Evolutionary conservation across 2,329 filamentous ascomycete species (phyloP).

Genomic region (Diaporthe caulivora): DNA sequence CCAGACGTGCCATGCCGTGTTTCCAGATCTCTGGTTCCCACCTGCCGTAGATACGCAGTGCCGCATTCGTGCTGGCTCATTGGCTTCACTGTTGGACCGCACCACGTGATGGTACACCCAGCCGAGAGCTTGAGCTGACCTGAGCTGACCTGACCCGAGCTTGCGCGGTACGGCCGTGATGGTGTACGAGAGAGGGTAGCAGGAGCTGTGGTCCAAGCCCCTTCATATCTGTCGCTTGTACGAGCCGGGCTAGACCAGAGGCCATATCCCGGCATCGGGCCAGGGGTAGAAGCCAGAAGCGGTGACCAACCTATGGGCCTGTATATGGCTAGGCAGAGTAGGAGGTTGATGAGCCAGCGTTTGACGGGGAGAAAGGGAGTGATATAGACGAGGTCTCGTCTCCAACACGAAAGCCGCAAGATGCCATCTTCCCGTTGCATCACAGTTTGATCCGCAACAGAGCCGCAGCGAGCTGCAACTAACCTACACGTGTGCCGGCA

Average conservation of each 20-base stretch:
- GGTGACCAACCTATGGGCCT: slow-evolving; percentile 1
- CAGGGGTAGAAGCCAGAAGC: slow-evolving; percentile 16
- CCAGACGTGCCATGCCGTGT: neutral
- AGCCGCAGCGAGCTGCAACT: neutral
- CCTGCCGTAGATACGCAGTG: neutral
- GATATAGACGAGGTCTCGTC: neutral
- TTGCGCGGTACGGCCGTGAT: neutral
- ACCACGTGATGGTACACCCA: neutral
- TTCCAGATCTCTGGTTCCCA: neutral
- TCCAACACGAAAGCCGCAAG: slow-evolving; percentile 3
- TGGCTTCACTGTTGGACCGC: neutral
- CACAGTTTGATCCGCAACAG: slow-evolving; percentile 26
- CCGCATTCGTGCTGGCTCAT: slow-evolving; percentile 9
- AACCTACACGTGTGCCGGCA: too few relatives aligned
- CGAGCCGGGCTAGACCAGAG: slow-evolving; percentile 3
- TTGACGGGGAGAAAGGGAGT: neutral
- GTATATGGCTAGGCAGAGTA: too few relatives aligned
- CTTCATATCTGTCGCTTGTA: slow-evolving; percentile 19
- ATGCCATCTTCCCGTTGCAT: slow-evolving; percentile 25
- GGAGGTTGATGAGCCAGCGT: neutral
- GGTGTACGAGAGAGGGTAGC: too few relatives aligned
- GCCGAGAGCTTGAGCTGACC: neutral
- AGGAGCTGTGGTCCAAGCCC: slow-evolving; percentile 28
- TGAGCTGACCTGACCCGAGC: too few relatives aligned
- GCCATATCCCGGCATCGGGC: neutral